Conservation (phyloP, 2,329 filamentous ascomycete species). For the Dactylellina cionopaga region DNA sequence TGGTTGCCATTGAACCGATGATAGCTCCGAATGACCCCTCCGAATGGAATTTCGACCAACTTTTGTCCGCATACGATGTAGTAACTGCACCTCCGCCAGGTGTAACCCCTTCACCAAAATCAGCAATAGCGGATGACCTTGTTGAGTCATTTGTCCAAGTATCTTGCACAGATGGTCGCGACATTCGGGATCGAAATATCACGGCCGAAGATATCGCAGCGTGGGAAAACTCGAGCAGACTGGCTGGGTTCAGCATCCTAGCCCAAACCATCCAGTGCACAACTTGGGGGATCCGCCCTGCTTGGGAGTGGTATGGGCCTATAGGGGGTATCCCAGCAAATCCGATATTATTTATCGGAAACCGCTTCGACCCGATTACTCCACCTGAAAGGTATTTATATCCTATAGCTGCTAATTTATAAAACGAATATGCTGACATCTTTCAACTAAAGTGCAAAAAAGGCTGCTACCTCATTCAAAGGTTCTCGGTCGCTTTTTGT, state of each 20-base stretch:
- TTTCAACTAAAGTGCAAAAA: slow-evolving; percentile 14
- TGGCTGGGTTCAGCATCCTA: slow-evolving; percentile 7
- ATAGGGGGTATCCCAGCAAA: slow-evolving; percentile 31
- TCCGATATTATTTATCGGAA: slow-evolving; percentile 34
- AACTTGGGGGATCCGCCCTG: slow-evolving; percentile 30
- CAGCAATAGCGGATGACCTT: too few species aligned
- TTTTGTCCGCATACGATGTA: too few species aligned
- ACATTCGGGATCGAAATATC: slow-evolving; percentile 10
- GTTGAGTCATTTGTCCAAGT: slow-evolving; percentile 35
- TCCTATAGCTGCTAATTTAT: neutral
- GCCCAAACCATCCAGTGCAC: slow-evolving; percentile 1
- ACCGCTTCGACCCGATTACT: slow-evolving; percentile 31
- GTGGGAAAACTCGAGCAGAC: slow-evolving; percentile 19
- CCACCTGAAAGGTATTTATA: slow-evolving; percentile 42
- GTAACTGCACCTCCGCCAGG: too few species aligned
- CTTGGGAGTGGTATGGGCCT: slow-evolving; percentile 46
- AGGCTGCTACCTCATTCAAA: slow-evolving; percentile 23
- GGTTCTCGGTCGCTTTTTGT: slow-evolving; percentile 40
- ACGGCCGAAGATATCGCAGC: slow-evolving; percentile 7
- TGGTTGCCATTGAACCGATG: neutral
- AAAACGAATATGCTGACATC: too few species aligned
- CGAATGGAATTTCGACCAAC: too few species aligned
- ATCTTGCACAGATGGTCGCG: slow-evolving; percentile 30
- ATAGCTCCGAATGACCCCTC: neutral
- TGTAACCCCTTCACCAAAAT: too few species aligned